Percentiles rank a stretch among this genome's conserved stretches.
Conservation (phyloP, 192 early-diverging fungal species). For the Backusella macrospora region DNA sequence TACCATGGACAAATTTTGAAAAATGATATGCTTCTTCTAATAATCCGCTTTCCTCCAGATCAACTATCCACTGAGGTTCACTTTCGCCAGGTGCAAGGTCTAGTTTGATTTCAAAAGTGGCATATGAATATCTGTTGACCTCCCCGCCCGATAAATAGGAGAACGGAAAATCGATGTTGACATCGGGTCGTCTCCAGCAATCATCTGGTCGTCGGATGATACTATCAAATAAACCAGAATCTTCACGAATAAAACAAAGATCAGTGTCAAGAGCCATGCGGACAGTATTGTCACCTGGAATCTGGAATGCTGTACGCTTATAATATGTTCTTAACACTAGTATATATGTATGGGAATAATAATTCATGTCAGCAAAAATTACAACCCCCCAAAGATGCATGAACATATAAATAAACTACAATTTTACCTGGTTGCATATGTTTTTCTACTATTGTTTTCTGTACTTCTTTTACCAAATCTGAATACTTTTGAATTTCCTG, state of each 20-base stretch:
- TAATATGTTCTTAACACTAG: constrained; percentile 87
- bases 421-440: constrained; percentile 70
- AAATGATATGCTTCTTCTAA: constrained; percentile 83
- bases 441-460: constrained; percentile 64
- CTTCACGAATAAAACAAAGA: constrained; percentile 94
- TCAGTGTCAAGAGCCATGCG: constrained; percentile 96
- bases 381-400: not conserved
- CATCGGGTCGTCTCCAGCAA: constrained; percentile 92
- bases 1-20: constrained; percentile 86
- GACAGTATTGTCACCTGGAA: constrained; percentile 92
- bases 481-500: constrained; percentile 74
- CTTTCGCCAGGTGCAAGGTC: constrained; percentile 63
- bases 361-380: not conserved
- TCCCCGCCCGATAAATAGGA: constrained; percentile 80
- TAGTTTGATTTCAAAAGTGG: constrained; percentile 88
- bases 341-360: not conserved
- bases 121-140: constrained; percentile 88
- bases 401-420: not conserved
- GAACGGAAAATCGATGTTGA: constrained; percentile 77
- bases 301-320: constrained; percentile 97
- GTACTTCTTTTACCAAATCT: constrained; percentile 73
- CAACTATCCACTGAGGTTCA: constrained; percentile 74
- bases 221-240: constrained; percentile 63
- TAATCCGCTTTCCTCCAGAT: constrained; percentile 69
- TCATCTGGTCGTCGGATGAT: constrained; percentile 66